Evolutionary conservation across 805 yeast genomes (phyloP).

Genomic region (Saccharomycopsis javanensis): DNA sequence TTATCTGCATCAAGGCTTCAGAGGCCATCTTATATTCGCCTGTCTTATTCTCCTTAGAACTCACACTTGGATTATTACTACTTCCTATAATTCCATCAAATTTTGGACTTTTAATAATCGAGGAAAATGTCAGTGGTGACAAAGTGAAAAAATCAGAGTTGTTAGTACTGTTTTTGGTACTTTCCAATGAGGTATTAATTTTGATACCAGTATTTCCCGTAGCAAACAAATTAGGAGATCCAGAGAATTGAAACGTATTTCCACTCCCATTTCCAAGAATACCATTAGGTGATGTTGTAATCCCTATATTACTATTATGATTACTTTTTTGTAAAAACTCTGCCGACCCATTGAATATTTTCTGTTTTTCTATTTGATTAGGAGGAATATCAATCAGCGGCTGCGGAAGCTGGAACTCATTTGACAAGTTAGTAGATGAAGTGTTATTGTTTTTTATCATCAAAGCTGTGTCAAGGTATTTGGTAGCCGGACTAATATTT

Average conservation of each 20-base stretch:
- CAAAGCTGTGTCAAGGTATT: conserved; percentile 7
- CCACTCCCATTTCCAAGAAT: not conserved
- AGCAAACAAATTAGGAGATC: not conserved
- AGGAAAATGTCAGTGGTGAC: conserved; percentile 12
- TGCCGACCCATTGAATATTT: not conserved
- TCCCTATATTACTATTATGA: not conserved
- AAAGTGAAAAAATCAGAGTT: conserved; percentile 12
- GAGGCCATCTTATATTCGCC: conserved; percentile 16
- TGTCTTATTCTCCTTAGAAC: not conserved
- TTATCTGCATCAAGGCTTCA: conserved; percentile 17
- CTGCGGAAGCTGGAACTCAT: conserved; percentile 13
- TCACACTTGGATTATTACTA: not conserved
- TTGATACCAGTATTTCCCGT: not conserved
- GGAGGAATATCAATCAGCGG: conserved; percentile 17
- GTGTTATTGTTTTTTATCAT: conserved; percentile 20
- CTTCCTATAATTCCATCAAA: conserved; percentile 3
- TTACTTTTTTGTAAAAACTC: not conserved
- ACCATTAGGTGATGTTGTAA: not conserved
- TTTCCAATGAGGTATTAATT: not conserved
- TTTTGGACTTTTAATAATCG: conserved; percentile 12
- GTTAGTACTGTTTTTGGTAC: not conserved
- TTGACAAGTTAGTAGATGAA: conserved; percentile 14
- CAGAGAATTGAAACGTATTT: not conserved
- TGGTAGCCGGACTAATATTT: conserved; percentile 14
- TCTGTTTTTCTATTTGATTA: not conserved